Base-by-base conservation (phyloP, 768 basidiomycete genomes). In the Mycena rebaudengoi region DNA sequence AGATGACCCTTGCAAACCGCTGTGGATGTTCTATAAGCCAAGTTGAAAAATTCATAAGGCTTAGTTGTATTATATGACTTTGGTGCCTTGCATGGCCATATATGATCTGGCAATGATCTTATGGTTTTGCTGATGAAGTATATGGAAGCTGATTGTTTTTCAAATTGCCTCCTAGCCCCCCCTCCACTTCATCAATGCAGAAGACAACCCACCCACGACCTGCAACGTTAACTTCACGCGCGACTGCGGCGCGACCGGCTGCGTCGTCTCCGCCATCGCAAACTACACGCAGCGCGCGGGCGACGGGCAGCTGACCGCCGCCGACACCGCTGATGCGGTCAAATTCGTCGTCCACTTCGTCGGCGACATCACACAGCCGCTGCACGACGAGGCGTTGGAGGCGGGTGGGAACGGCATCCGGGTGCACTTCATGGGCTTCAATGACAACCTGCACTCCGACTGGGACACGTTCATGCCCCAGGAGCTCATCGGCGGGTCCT, bases 161-260 rank as follows among this genome's bases (percentile, higher is more conserved):
- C n/a, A n/a, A n/a, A n/a, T 72, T n/a, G 66, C 72, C 2, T n/a
- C n/a, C n/a, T n/a, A n/a, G 60, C 62, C 30, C 69, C 71, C 1
- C 69, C n/a, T 76, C 49, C 79, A 80, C 61, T 80, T 74, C 64
- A 74, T 80, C 33, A 76, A 80, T 39, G 79, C 78, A 5, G 67
- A 77, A 49, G 70, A 67, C 58, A 74, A 74, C 26, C 70, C 72
- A 23, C 64, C 51, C n/a, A 71, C 63, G 10, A 74, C 75, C 12
- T 81, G 80, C 71, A 75, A 77, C 8, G 79, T 80, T 10, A 21
- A 67, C 18, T 69, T 73, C 48, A 60, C 68, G 0, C 76, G 78
- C 29, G 79, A 80, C 62, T 80, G 80, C 64, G 74, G 69, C 16
- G 28, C 66, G 16, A n/a, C 66, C 18, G 66, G 55, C 2, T 41